Base-by-base conservation (phyloP, 2,329 filamentous ascomycete genomes). In the Rhynchosporium graminicola region DNA sequence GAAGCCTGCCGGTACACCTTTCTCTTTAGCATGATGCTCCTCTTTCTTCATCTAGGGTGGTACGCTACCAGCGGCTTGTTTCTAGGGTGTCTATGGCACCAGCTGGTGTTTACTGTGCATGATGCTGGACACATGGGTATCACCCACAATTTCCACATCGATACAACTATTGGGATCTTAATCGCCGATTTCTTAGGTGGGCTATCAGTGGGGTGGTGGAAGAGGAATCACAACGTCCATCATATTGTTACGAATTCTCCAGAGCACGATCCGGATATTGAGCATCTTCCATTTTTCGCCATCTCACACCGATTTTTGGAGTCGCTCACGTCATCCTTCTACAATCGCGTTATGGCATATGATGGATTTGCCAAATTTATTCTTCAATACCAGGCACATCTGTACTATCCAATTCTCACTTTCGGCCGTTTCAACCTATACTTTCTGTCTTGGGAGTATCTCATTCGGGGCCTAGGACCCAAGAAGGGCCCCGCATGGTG, bases 91-190 rank as follows among this genome's bases (percentile, higher is more conserved):
- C 83, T 96, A 72, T 98, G 95, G 94, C 95, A 98, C 73, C 95
- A 98, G 74, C 83, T 98, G 33, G 90, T 94, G 57, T 99, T 99
- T 74, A 88, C 89, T 0, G 95, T 91, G 64, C 95, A 99, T 76
- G 95, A 99, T 80, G 91, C 94, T 57, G 93, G 92, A 6, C 95
- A 99, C 76, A 96, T 97, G 89, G 95, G 91, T 68, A 97, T 99
- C 70, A 99, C 95, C 2, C 94, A 98, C 76, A 82, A 88, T 74
- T 98, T 94, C 74, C 87, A 90, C 56, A 77, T 86, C 43, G 95
- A 99, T 75, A 89, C 89, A 1, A 81, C 89, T 55, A 91, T 99
- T 65, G 94, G 92, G 55, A 97, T 98, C 72, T 78, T 96, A 67
- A 89, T 97, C 71, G 92, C 93, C 59, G 90, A 97, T 74, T 98